These are phyloP conservation scores for Cucurbita moschata DNA, from an alignment of 306 rosid species.

Conservation along the genomic window DNA sequence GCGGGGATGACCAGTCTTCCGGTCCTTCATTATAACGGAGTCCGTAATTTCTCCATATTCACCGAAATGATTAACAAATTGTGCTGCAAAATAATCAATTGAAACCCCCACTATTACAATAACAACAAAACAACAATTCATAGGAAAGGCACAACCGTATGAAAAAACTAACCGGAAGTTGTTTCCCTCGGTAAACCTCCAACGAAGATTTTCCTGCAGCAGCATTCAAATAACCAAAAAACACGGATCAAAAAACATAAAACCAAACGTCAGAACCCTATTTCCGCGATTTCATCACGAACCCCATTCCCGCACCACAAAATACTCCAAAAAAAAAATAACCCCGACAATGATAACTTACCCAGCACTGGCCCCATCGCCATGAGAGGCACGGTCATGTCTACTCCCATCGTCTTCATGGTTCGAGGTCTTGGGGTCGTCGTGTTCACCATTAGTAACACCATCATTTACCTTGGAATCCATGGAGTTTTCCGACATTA, in stretches of 20 bases:
- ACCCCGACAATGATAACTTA: background rate
- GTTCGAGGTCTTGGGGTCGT: constrained; percentile 28
- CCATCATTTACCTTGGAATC: constrained; percentile 41
- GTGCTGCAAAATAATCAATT: constrained; percentile 39
- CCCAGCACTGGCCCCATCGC: constrained; percentile 98
- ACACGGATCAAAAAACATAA: background rate
- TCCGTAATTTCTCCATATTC: constrained; percentile 75
- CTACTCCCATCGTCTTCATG: constrained; percentile 45
- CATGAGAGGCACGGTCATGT: constrained; percentile 52
- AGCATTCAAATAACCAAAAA: background rate
- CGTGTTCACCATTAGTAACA: constrained; percentile 28
- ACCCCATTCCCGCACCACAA: no score
- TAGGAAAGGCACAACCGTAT: background rate
- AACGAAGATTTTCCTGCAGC: background rate
- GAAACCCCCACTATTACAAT: background rate
- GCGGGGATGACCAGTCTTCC: constrained; percentile 86
- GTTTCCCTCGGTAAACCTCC: background rate
- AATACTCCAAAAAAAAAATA: no score
- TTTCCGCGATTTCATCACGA: background rate
- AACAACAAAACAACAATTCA: background rate
- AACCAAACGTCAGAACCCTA: background rate
- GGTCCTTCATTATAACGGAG: constrained; percentile 89
- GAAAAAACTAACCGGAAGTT: background rate
- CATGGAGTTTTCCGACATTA: constrained; percentile 29
- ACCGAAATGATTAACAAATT: constrained; percentile 75